phyloP scores from a whole-genome alignment of 768 basidiomycete species.

The Podaxis mareebaensis region DNA sequence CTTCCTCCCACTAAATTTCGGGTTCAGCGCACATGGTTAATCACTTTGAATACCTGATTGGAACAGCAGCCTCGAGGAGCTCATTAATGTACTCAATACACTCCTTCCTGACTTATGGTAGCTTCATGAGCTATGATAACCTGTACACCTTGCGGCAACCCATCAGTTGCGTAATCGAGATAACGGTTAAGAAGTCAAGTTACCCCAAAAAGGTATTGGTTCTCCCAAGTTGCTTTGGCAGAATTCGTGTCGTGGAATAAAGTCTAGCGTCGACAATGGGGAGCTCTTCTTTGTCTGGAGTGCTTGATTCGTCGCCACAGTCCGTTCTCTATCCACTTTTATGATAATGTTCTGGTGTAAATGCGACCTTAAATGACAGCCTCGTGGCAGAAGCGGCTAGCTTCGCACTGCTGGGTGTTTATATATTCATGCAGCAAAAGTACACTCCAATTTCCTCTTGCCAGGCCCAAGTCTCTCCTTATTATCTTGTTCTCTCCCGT shows the following conservation, averaged over 20 bases:
- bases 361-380: constrained; percentile 15
- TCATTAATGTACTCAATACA: not conserved
- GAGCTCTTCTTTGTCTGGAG: not conserved
- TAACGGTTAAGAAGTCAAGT: not conserved
- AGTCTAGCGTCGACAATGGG: not conserved
- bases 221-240: not conserved
- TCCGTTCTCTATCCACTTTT: not conserved
- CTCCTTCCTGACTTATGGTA: not conserved
- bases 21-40: not conserved
- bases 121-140: not conserved
- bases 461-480: not conserved
- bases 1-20: not conserved
- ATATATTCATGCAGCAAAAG: constrained; percentile 5
- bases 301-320: constrained; percentile 5
- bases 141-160: not conserved
- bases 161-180: not conserved
- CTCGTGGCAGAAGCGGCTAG: constrained; percentile 14
- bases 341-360: constrained; percentile 15
- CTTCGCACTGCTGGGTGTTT: constrained; percentile 8
- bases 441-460: not conserved
- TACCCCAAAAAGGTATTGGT: not conserved
- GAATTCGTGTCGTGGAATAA: not conserved
- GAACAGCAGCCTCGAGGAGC: constrained; percentile 6
- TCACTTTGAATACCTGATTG: not conserved
- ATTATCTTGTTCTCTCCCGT: not conserved